These are phyloP conservation scores for Aegilops umbellulata DNA, from an alignment of 176 grass and related monocot species.

Conservation along the genomic window DNA sequence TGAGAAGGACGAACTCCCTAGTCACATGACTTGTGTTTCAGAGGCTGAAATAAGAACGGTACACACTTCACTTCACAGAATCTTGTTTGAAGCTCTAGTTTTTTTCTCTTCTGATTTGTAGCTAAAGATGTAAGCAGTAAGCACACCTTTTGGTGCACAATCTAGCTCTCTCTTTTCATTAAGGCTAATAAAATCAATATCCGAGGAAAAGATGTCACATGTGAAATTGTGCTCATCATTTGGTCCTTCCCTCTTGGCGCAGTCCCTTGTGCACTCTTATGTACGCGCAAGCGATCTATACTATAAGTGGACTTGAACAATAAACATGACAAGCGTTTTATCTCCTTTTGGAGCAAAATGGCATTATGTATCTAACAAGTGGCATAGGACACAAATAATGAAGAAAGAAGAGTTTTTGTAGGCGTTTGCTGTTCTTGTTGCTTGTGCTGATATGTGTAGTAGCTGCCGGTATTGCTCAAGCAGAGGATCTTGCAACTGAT, in stretches of 20 bases:
- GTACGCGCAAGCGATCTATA: background rate
- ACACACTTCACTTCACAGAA: constrained; percentile 1
- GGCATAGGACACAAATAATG: background rate
- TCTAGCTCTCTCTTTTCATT: background rate
- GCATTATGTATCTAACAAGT: background rate
- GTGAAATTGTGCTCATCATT: background rate
- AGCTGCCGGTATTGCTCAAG: background rate
- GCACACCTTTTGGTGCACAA: background rate
- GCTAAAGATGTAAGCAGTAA: background rate
- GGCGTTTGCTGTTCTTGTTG: background rate
- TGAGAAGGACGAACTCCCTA: constrained; percentile 91
- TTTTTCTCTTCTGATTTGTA: background rate
- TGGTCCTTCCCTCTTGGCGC: background rate
- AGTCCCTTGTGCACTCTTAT: background rate
- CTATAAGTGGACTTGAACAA: background rate
- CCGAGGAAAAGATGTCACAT: background rate
- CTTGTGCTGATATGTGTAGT: background rate
- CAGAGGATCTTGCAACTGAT: background rate
- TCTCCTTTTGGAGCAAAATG: background rate
- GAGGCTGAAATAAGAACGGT: constrained; percentile 94
- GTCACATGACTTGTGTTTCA: constrained; percentile 82
- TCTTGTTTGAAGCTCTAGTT: background rate
- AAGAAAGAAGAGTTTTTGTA: background rate
- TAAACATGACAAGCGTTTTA: background rate
- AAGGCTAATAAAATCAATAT: background rate